A percentile compares a stretch with the other conserved stretches of the same genome.
Evolutionary conservation across 129 eudicot species (phyloP).

Genomic region (Chrysanthemum makinoi): DNA sequence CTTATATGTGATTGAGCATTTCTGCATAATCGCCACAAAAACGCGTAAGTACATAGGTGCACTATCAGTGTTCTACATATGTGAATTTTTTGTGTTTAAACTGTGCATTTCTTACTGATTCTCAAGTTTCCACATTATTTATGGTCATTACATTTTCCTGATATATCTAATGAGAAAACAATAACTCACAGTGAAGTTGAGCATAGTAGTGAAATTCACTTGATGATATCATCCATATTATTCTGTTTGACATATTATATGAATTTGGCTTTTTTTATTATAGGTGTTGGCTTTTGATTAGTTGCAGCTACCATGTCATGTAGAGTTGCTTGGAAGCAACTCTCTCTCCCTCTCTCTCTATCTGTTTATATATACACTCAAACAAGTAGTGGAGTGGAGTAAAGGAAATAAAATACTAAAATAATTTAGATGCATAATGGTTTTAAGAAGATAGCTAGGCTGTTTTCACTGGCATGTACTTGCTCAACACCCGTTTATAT

Average conservation of each 20-base stretch:
- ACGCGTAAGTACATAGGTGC: too few relatives aligned
- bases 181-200: neutral
- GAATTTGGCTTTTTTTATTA: slow-evolving; percentile 12
- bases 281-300: slow-evolving; percentile 23
- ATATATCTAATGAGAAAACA: neutral
- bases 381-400: slow-evolving; percentile 39
- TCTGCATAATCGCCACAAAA: too few relatives aligned
- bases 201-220: neutral
- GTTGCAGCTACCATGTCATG: slow-evolving; percentile 48
- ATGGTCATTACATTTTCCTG: too few relatives aligned
- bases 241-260: slow-evolving; percentile 18
- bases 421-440: slow-evolving; percentile 21
- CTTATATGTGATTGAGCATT: too few relatives aligned
- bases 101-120: too few relatives aligned
- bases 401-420: slow-evolving; percentile 20
- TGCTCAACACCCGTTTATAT: slow-evolving; percentile 2
- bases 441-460: slow-evolving; percentile 12
- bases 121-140: too few relatives aligned
- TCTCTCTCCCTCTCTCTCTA: slow-evolving; percentile 13
- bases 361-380: slow-evolving; percentile 20
- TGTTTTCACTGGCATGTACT: slow-evolving; percentile 26
- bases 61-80: too few relatives aligned
- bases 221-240: slow-evolving; percentile 11
- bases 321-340: slow-evolving; percentile 57
- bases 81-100: too few relatives aligned